Evolutionary conservation across 2,329 filamentous ascomycete species (phyloP).

Genomic region (Beauveria brongniartii): DNA sequence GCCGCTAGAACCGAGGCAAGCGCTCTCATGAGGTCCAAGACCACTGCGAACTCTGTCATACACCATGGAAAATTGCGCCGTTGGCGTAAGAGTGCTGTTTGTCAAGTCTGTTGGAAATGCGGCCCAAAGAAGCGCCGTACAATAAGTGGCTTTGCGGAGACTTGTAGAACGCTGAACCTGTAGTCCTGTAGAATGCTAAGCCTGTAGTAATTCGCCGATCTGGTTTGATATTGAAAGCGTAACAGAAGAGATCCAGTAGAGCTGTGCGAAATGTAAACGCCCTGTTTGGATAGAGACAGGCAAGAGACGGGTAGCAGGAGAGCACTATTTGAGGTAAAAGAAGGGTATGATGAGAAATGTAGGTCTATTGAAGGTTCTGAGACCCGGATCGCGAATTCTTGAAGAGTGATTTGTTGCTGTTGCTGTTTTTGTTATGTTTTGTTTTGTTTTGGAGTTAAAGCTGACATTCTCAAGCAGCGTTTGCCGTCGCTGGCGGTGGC

Average conservation of each 20-base stretch:
- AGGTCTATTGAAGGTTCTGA: not conserved
- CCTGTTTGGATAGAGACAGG: not conserved
- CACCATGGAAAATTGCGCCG: not conserved
- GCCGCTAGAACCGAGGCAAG: not conserved
- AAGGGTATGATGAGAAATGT: not conserved
- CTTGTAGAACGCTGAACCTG: not conserved
- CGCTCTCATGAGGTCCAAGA: not conserved
- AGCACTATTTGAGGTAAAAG: too few species aligned
- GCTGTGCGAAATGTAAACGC: not conserved
- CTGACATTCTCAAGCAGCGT: not conserved
- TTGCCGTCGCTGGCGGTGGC: not conserved
- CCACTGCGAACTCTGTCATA: not conserved
- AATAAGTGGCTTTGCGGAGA: not conserved
- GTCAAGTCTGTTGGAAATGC: not conserved
- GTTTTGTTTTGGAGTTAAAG: not conserved
- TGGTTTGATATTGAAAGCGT: not conserved
- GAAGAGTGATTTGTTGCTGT: not conserved
- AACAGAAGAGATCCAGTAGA: too few species aligned
- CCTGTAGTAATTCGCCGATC: not conserved
- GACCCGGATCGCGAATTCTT: not conserved
- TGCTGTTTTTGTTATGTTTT: not conserved
- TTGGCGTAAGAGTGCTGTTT: not conserved
- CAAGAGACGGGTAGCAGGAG: not conserved
- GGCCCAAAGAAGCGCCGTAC: too few species aligned
- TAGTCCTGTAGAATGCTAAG: too few species aligned